These are phyloP conservation scores for Purpureocillium takamizusanense DNA, from an alignment of 2,329 filamentous ascomycete species.

Conservation along the genomic window DNA sequence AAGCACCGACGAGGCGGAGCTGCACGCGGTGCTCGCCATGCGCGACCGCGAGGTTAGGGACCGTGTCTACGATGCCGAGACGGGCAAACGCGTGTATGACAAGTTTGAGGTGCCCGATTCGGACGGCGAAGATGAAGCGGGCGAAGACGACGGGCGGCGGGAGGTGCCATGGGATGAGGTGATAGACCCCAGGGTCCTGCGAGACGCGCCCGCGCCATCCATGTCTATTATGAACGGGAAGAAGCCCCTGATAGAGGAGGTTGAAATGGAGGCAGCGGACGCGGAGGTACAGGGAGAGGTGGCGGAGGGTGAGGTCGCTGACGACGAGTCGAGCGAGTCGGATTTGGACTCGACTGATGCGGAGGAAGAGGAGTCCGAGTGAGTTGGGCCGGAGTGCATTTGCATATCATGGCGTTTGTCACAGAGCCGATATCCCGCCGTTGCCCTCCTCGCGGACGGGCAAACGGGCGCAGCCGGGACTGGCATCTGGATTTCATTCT, in stretches of 20 bases:
- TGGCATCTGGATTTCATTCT: too few species aligned
- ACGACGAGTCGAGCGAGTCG: too few species aligned
- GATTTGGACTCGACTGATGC: too few species aligned
- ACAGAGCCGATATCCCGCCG: too few species aligned
- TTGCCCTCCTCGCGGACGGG: too few species aligned
- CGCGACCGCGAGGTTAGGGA: conserved; percentile 54
- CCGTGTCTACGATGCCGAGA: conserved; percentile 53
- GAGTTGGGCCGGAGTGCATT: too few species aligned
- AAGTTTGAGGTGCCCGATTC: conserved; percentile 67
- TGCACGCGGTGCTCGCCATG: conserved; percentile 59
- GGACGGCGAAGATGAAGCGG: conserved; percentile 45
- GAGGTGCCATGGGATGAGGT: conserved; percentile 53
- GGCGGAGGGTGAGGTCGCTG: background rate
- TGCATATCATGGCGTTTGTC: too few species aligned
- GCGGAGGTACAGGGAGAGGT: background rate
- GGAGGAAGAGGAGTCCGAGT: too few species aligned
- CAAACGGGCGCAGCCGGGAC: too few species aligned
- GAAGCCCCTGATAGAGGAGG: background rate
- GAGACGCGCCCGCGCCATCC: conserved; percentile 15
- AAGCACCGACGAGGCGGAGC: conserved; percentile 35
- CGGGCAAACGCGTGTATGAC: conserved; percentile 65
- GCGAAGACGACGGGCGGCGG: conserved; percentile 54
- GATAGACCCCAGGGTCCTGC: conserved; percentile 58
- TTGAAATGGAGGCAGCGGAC: conserved; percentile 1
- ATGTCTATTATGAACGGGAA: too few species aligned